Evolutionary conservation across 192 early-diverging fungal genomes (phyloP).

Genomic region (Coemansia sp.): DNA sequence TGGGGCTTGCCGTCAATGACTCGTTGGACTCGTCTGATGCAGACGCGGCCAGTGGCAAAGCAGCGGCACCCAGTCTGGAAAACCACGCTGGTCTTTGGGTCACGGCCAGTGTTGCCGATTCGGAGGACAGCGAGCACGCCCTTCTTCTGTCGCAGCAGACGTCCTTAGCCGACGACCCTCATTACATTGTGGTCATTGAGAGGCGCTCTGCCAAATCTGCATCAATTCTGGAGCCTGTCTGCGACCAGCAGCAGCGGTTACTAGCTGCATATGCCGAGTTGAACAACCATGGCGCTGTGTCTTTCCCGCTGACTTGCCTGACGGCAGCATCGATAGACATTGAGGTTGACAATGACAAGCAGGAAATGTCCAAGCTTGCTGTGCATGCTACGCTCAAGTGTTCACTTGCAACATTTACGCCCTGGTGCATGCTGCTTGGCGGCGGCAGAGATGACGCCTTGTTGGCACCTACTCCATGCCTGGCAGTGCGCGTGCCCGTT

Average conservation of each 20-base stretch:
- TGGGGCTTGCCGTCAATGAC: no score
- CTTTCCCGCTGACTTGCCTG: not conserved
- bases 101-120: not conserved
- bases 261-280: not conserved
- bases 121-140: not conserved
- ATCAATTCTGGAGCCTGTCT: not conserved
- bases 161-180: no score
- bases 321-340: not conserved
- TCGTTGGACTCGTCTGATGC: not conserved
- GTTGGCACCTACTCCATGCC: not conserved
- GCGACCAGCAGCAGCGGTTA: not conserved
- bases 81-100: slow-evolving; percentile 3
- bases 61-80: not conserved
- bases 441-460: no score
- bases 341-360: not conserved
- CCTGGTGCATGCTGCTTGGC: slow-evolving; percentile 7
- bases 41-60: not conserved
- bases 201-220: not conserved
- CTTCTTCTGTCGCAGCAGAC: not conserved
- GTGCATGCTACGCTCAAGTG: not conserved
- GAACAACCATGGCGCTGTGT: not conserved
- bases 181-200: not conserved
- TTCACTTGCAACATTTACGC: slow-evolving; percentile 7
- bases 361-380: not conserved
- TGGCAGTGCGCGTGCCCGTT: not conserved